phyloP scores from a whole-genome alignment of 306 rosid species.

The Vicia sativa region DNA sequence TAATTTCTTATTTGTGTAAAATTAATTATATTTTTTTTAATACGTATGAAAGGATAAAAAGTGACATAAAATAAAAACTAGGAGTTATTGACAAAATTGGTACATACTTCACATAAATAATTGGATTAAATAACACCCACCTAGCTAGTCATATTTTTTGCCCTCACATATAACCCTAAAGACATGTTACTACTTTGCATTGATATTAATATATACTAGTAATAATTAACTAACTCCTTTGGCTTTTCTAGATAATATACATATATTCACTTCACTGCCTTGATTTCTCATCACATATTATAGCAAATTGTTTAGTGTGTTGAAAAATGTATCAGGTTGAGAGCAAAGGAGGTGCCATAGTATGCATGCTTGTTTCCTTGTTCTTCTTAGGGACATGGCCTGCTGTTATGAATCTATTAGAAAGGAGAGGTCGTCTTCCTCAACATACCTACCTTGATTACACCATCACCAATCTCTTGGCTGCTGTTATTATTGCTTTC shows the following conservation, averaged over 20 bases:
- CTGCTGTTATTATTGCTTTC: slow-evolving; percentile 83
- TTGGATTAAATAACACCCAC: not conserved
- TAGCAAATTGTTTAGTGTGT: not conserved
- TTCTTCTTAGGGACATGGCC: slow-evolving; percentile 91
- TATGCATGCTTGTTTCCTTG: slow-evolving; percentile 76
- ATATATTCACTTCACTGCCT: not conserved
- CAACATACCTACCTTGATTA: slow-evolving; percentile 95
- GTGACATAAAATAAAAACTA: too few relatives aligned
- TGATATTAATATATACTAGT: too few relatives aligned
- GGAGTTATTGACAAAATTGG: not conserved
- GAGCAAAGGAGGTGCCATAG: slow-evolving; percentile 88
- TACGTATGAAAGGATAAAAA: too few relatives aligned
- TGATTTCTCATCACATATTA: not conserved
- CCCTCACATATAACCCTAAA: not conserved
- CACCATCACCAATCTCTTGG: slow-evolving; percentile 73
- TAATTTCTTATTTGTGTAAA: too few relatives aligned
- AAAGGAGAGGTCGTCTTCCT: slow-evolving; percentile 92
- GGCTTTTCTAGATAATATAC: not conserved
- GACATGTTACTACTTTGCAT: not conserved
- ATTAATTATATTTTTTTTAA: too few relatives aligned
- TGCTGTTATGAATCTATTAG: slow-evolving; percentile 72
- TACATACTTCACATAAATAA: not conserved
- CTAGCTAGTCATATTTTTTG: not conserved
- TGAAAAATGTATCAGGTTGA: slow-evolving; percentile 69
- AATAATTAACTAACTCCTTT: too few relatives aligned